These are phyloP conservation scores for Pontederia crassipes DNA, from an alignment of 176 grass and related monocot genomes.

Conservation along the genomic window DNA sequence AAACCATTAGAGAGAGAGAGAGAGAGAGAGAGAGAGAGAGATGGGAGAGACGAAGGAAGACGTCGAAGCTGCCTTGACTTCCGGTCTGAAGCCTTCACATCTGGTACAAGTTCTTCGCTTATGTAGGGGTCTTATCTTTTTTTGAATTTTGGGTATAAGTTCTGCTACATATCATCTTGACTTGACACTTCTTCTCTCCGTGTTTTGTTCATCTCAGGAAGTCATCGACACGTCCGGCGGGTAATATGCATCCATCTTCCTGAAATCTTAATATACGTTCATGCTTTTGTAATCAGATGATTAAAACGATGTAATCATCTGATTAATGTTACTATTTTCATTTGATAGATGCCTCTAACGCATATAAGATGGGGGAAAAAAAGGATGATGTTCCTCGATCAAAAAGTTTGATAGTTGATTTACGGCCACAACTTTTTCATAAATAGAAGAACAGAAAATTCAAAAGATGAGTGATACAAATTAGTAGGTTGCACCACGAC, in stretches of 20 bases:
- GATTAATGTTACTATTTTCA: too few species aligned
- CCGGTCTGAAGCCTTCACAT: constrained; percentile 54
- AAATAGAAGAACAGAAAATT: too few species aligned
- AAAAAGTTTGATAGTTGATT: too few species aligned
- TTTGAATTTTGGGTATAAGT: not conserved
- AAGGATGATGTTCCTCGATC: too few species aligned
- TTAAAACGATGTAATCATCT: too few species aligned
- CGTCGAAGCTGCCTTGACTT: constrained; percentile 62
- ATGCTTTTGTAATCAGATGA: not conserved
- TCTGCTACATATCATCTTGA: not conserved
- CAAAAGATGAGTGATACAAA: too few species aligned
- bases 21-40: not conserved
- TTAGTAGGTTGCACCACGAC: too few species aligned
- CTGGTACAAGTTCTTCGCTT: constrained; percentile 36
- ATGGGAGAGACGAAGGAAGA: constrained; percentile 90
- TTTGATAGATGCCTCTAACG: too few species aligned
- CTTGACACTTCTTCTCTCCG: constrained; percentile 23
- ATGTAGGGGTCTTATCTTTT: not conserved
- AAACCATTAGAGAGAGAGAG: too few species aligned
- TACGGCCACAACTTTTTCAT: too few species aligned
- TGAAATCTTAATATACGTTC: not conserved
- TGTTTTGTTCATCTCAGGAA: constrained; percentile 30
- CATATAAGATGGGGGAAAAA: too few species aligned
- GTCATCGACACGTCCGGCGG: constrained; percentile 92
- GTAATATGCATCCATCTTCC: constrained; percentile 24